Percentiles rank a stretch among this genome's conserved stretches.
Conservation (phyloP, 371 early-diverging fungal species). For the Lichtheimia ornata region DNA sequence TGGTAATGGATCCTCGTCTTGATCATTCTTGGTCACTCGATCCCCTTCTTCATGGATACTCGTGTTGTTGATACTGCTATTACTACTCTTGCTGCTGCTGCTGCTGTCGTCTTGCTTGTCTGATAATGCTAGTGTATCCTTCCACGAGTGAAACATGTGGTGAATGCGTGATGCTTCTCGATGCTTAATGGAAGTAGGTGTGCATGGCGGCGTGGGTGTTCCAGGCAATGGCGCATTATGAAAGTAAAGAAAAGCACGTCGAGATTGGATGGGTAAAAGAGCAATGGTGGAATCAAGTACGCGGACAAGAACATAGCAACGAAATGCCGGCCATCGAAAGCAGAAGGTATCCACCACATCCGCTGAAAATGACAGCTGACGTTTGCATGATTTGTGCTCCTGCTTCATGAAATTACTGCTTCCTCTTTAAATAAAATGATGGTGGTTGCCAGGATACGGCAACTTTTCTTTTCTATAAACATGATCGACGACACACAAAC, state of each 20-base stretch:
- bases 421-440: no score
- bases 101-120: background rate
- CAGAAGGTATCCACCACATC: slow-evolving; percentile 31
- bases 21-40: background rate
- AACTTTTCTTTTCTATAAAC: no score
- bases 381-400: no score
- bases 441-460: no score
- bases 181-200: slow-evolving; percentile 4
- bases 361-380: background rate
- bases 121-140: slow-evolving; percentile 13
- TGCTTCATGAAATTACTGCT: no score
- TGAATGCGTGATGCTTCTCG: slow-evolving; percentile 14
- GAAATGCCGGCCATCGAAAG: slow-evolving; percentile 35
- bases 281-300: slow-evolving; percentile 29
- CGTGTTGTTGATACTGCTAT: background rate
- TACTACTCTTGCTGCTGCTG: background rate
- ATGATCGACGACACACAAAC: no score
- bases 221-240: slow-evolving; percentile 22
- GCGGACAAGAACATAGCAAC: slow-evolving; percentile 31
- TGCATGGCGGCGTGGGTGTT: slow-evolving; percentile 1
- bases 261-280: slow-evolving; percentile 27
- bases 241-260: slow-evolving; percentile 34
- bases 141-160: slow-evolving; percentile 23
- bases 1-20: background rate
- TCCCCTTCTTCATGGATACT: background rate